These are phyloP conservation scores for Rhizopogon vinicolor DNA, from an alignment of 768 basidiomycete species.

Conservation along the genomic window DNA sequence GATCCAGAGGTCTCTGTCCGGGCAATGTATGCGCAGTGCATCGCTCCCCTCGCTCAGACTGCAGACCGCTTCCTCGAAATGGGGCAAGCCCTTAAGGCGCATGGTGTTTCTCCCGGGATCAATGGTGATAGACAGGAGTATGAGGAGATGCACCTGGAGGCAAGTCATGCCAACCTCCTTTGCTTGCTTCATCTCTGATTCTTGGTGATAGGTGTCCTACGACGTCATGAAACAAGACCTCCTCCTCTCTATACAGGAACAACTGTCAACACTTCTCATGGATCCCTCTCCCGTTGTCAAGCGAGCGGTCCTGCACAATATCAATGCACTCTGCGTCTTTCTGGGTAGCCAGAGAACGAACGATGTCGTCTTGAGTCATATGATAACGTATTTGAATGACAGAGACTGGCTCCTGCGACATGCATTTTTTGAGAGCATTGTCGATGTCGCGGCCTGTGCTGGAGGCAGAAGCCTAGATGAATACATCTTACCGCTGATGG, in stretches of 20 bases:
- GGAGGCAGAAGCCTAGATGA: slow-evolving; percentile 90
- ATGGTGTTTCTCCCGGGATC: slow-evolving; percentile 50
- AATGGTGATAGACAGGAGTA: slow-evolving; percentile 58
- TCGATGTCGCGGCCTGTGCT: slow-evolving; percentile 92
- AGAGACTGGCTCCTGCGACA: slow-evolving; percentile 88
- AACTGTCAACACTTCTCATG: slow-evolving; percentile 80
- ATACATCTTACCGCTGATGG: slow-evolving; percentile 95
- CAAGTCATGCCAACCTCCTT: slow-evolving; percentile 21
- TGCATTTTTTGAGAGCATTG: slow-evolving; percentile 94
- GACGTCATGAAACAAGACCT: slow-evolving; percentile 85
- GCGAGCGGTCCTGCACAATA: slow-evolving; percentile 82
- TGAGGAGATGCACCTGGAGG: slow-evolving; percentile 81
- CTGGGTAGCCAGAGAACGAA: slow-evolving; percentile 91
- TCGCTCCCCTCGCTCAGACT: slow-evolving; percentile 81
- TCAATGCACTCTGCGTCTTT: slow-evolving; percentile 89
- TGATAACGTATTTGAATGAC: slow-evolving; percentile 85
- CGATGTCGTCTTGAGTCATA: slow-evolving; percentile 86
- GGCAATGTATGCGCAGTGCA: slow-evolving; percentile 77
- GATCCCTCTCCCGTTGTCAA: slow-evolving; percentile 89
- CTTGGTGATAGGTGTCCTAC: slow-evolving; percentile 69
- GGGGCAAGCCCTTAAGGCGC: slow-evolving; percentile 84
- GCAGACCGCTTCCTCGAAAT: slow-evolving; percentile 89
- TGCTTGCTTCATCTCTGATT: background rate
- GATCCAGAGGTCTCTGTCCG: slow-evolving; percentile 86
- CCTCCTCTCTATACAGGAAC: slow-evolving; percentile 81